Conservation (phyloP, 2,329 filamentous ascomycete species). For the Fusarium incarnatum region DNA sequence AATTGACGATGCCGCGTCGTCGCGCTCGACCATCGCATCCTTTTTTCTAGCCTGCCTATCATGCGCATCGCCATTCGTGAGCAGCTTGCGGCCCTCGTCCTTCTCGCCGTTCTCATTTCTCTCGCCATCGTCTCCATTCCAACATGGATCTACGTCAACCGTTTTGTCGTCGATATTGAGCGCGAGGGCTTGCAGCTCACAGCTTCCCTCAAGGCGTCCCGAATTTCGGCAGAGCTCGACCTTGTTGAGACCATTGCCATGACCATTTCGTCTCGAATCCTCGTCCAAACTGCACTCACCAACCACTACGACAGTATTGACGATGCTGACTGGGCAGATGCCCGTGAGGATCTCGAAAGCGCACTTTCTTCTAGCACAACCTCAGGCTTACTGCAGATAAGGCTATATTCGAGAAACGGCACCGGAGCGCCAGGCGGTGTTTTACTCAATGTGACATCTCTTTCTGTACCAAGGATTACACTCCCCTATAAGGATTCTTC, state of each 20-base stretch:
- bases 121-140: conserved; percentile 84
- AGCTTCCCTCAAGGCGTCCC: conserved; percentile 86
- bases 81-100: conserved; percentile 84
- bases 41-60: conserved; percentile 45
- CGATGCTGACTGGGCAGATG: conserved; percentile 67
- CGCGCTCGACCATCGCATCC: conserved; percentile 31
- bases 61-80: conserved; percentile 91
- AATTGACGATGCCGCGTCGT: conserved; percentile 46
- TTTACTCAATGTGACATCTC: conserved; percentile 73
- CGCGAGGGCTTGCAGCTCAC: conserved; percentile 77
- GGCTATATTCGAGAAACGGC: conserved; percentile 76
- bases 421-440: conserved; percentile 64
- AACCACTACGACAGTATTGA: conserved; percentile 62
- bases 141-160: conserved; percentile 71
- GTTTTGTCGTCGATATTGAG: conserved; percentile 64
- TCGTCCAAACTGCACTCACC: conserved; percentile 66
- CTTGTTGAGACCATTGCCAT: conserved; percentile 80
- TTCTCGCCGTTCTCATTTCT: conserved; percentile 78
- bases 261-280: conserved; percentile 75
- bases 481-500: conserved; percentile 72
- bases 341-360: conserved; percentile 74
- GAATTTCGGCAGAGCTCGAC: conserved; percentile 81
- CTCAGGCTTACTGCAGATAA: conserved; percentile 73
- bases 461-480: conserved; percentile 60
- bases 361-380: conserved; percentile 73